Percentiles rank a stretch among this genome's conserved stretches.
These are phyloP conservation scores for Arthrobotrys entomopaga DNA, from an alignment of 2,329 filamentous ascomycete genomes.

Conservation along the genomic window DNA sequence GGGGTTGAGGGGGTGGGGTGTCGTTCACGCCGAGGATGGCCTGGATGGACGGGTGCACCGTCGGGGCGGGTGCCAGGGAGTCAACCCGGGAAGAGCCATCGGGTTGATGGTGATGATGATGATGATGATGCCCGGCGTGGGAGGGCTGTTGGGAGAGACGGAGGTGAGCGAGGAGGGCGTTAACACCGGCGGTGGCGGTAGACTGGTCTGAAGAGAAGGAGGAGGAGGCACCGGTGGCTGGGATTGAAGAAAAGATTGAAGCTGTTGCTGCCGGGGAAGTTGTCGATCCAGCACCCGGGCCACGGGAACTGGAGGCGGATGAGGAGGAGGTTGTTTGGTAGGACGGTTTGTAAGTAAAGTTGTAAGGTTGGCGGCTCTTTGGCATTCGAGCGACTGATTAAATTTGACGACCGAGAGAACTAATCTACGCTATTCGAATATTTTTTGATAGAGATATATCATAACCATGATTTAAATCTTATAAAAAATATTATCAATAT, in stretches of 20 bases:
- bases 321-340: constrained; percentile 26
- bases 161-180: constrained; percentile 57
- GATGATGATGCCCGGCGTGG: not conserved
- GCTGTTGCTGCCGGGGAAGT: not conserved
- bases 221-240: not conserved
- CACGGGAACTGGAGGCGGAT: not conserved
- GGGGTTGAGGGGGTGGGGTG: constrained; percentile 52
- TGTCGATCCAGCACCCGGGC: not conserved
- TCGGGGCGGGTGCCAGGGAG: constrained; percentile 55
- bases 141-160: constrained; percentile 50
- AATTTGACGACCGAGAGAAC: too few species aligned
- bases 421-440: too few species aligned
- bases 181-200: constrained; percentile 48
- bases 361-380: constrained; percentile 53
- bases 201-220: not conserved
- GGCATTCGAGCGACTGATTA: constrained; percentile 30
- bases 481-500: too few species aligned
- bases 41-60: constrained; percentile 57
- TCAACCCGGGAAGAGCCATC: not conserved
- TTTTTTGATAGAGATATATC: too few species aligned
- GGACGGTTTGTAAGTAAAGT: constrained; percentile 55
- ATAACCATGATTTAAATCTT: too few species aligned
- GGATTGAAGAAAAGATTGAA: not conserved
- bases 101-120: constrained; percentile 9
- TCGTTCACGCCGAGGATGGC: constrained; percentile 54